Conservation (phyloP, 1,139 yeast genomes). For the Hyphopichia wangnamkhiaoensis region DNA sequence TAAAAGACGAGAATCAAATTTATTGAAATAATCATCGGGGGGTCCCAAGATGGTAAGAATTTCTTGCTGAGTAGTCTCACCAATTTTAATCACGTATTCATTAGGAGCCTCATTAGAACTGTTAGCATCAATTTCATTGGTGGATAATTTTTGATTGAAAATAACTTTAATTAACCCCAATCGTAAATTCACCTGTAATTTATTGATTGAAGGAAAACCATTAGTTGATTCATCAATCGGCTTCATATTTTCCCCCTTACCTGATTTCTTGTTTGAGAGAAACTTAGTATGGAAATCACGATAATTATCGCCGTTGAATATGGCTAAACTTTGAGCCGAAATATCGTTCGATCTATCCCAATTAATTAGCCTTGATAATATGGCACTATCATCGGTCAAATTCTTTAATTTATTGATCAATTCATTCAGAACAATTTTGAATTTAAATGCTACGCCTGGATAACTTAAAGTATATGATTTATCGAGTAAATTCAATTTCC, state of each 20-base stretch:
- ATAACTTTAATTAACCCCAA: conserved; percentile 13
- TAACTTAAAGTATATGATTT: conserved; percentile 47
- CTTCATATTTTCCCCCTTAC: too few relatives aligned
- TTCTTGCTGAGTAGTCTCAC: conserved; percentile 51
- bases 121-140: not conserved
- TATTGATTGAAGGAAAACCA: conserved; percentile 1
- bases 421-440: conserved; percentile 23
- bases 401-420: conserved; percentile 17
- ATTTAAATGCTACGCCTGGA: conserved; percentile 56
- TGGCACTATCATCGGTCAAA: conserved; percentile 15
- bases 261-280: too few relatives aligned
- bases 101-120: conserved; percentile 7
- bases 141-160: conserved; percentile 4
- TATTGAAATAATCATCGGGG: conserved; percentile 54
- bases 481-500: conserved; percentile 25
- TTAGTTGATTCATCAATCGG: too few relatives aligned
- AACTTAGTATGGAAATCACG: conserved; percentile 16
- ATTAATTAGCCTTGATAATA: conserved; percentile 34
- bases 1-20: conserved; percentile 45
- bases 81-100: conserved; percentile 23
- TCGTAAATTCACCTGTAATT: conserved; percentile 13
- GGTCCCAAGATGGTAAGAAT: conserved; percentile 51
- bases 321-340: conserved; percentile 34
- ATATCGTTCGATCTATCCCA: conserved; percentile 33
- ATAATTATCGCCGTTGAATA: conserved; percentile 37